Evolutionary conservation across 495 filamentous ascomycete genomes (phyloP).

Genomic region (Talaromyces thailandensis): DNA sequence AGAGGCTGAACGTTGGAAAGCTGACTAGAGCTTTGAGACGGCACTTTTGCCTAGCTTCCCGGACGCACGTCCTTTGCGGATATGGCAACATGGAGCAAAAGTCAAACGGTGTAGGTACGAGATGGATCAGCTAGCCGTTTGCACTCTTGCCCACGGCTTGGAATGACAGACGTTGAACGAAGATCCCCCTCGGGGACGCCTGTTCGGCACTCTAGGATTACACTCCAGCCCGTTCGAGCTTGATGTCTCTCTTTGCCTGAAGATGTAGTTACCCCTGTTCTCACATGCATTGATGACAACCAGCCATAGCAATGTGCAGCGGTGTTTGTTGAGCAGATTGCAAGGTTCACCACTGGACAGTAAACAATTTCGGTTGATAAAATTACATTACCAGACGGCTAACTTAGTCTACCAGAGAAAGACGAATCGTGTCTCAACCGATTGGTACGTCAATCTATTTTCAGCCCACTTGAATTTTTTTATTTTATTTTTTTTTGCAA

Average conservation of each 20-base stretch:
- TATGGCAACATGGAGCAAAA: background rate
- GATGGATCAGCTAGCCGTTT: background rate
- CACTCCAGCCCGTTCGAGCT: background rate
- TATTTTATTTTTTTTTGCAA: background rate
- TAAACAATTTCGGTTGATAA: background rate
- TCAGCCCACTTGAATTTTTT: background rate
- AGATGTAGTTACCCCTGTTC: background rate
- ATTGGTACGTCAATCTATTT: slow-evolving; percentile 1
- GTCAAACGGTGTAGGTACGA: background rate
- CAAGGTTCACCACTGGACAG: background rate
- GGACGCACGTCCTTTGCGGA: background rate
- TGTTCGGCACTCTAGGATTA: background rate
- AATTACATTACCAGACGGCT: background rate
- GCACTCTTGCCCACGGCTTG: no score
- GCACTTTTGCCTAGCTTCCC: slow-evolving; percentile 3
- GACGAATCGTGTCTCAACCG: background rate
- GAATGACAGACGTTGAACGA: no score
- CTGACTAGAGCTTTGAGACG: background rate
- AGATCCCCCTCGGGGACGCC: background rate
- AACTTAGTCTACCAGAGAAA: background rate
- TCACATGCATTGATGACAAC: background rate
- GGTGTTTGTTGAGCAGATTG: background rate
- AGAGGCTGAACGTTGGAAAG: background rate
- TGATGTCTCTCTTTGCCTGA: background rate
- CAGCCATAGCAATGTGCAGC: background rate